Evolutionary conservation across 768 basidiomycete genomes (phyloP), one percentile per base, ranked within the genome.

Genomic region (Sistotremastrum suecicum): DNA sequence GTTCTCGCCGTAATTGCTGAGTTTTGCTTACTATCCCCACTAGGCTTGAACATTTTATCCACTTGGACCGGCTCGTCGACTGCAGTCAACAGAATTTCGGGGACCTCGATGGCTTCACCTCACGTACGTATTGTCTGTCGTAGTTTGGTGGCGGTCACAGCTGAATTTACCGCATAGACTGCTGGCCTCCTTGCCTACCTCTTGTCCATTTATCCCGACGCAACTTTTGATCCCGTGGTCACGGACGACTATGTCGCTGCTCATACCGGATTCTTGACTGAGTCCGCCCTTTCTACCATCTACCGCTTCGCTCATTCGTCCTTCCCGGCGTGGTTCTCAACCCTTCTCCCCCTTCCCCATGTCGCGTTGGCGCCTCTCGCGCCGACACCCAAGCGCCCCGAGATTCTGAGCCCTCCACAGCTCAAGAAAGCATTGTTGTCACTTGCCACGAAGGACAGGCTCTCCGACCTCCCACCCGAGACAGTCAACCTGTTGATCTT

Each of bases 61-160:
- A 94, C 87, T 45, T 95, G 78, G 69, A 88, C 72, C 48, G 78
- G 78, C 33, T 71, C 75, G 49, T 61, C 59, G 48, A 58, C 50
- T 4, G 75, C 84, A n/a, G 70, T 69, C 42, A 76, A 79, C 54
- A 85, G 80, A 6, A 75, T 95, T 53, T 89, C 86, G 1, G 89
- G 89, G 38, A 91, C 89, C 5, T 89, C 85, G 10, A 95, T 95
- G 90, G 91, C 92, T 9, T 86, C 86, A 5, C 94, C 94, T 40
- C 91, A 94, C 66, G 63, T 70, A 49, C 59, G 63, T 55, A 6
- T 12, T 34, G 33, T n/a, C 7, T 37, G 31, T 6, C 7, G 40
- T 32, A 29, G 34, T 2, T 48, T 36, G 11, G 28, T 40, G 4
- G 31, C 35, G 28, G 38, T 45, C 12, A 42, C 37, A 29, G 28